Base-by-base conservation (phyloP, 2,329 filamentous ascomycete species). In the Hypoxylon sp. region DNA sequence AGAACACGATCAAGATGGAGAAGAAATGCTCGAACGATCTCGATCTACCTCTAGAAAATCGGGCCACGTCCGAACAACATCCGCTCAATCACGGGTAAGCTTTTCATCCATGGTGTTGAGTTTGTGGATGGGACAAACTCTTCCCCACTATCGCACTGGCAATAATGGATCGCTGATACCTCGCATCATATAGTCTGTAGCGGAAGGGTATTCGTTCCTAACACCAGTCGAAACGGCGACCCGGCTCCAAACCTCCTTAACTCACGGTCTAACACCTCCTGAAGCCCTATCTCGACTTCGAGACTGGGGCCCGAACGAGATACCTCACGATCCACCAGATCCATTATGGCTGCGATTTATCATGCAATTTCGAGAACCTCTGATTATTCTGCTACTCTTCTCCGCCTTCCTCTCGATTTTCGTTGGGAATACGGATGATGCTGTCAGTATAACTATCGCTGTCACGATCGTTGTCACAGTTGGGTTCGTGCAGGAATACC, bases 401-500 rank as follows among this genome's bases (percentile, higher is more conserved):
- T 98, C 95, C 2, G 94, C 95, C 0, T 90, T 86, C 17, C 90
- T 97, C 39, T 98, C 94, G 0, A 87, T 98, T 50, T 79, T 98
- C 44, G 90, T 99, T 77, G 93, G 94, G 53, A 99, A 99, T 74
- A 89, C 90, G 74, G 94, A 98, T 72, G 96, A 99, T 80, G 94
- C 94, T 5, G 81, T 99, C 72, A 98, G 94, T 78, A 99, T 99
- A 74, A 91, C 94, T 0, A 89, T 97, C 30, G 95, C 95, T 1
- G 95, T 99, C 20, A 97, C 94, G 24, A 99, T 99, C 71, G 95
- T 99, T 5, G 94, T 99, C 22, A 91, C 91, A 0, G 95, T 99
- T 43, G 95, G 94, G 1, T 99, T 99, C 71, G 88, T 98, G 54
- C 95, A 99, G 76, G 95, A 99, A 79, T 99, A 99, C 77, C 86